Base-by-base conservation (phyloP, 2,329 filamentous ascomycete species). In the Nothopassalora personata region DNA sequence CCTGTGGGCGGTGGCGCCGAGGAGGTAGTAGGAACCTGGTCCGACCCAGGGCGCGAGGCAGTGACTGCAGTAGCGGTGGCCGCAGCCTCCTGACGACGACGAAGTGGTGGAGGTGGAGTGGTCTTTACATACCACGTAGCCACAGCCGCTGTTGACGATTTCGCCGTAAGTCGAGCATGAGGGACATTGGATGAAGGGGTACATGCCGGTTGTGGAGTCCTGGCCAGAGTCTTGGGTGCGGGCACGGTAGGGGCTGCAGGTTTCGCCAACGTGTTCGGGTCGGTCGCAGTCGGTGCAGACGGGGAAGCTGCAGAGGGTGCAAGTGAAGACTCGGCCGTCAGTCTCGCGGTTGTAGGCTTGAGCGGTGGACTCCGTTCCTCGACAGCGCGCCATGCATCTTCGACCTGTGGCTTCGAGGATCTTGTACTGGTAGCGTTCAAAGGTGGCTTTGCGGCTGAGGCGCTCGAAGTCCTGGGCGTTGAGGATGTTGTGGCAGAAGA, bases 311-410 rank as follows among this genome's bases (percentile, higher is more conserved):
- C 65, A 67, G 11, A 45, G 1, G 0, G 50, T 30, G 55, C 65
- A 67, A 11, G 10, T 55, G 53, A 67, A 66, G 46, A 66, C 33
- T 0, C 63, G 59, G 15, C 61, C 63, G 28, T 65, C 56, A 6
- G 23, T 49, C 7, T 55, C 46, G 23, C 53, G 58, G 18, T 64
- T 31, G 50, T 51, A 59, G 3, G 49, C 5, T 39, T 60, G 53
- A 5, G 9, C 49, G 1, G 13, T 19, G 5, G 36, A 47, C 6
- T 56, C 15, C 0, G 11, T 13, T 36, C 56, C 53, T 36, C 52
- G 48, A 34, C 62, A 66, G 1, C 64, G 59, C 5, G 27, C 34
- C 56, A 60, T 60, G 46, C 64, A 65, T 9, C 54, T 50, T 10
- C 33, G 33, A 4, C 33, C 33, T 34, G 2, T 8, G n/a, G 27